These are phyloP conservation scores for Paracorniculantispora psalliotae DNA, from an alignment of 2,329 filamentous ascomycete genomes.

Conservation along the genomic window DNA sequence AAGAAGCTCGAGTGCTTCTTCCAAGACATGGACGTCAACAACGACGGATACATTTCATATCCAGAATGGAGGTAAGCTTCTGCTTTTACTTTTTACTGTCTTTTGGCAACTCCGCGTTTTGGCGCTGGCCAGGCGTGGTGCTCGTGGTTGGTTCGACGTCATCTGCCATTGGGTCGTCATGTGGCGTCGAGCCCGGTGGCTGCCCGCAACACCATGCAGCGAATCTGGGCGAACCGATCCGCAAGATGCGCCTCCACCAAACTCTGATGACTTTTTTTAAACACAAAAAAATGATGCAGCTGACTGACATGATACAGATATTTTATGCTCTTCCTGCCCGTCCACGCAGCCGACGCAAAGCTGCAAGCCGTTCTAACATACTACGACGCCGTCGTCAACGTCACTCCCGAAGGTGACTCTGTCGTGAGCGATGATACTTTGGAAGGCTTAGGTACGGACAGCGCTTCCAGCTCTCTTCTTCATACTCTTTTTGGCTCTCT, in stretches of 20 bases:
- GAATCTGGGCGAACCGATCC: background rate
- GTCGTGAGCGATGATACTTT: constrained; percentile 85
- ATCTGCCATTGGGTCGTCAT: constrained; percentile 23
- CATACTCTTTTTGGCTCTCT: constrained; percentile 72
- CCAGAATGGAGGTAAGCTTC: constrained; percentile 89
- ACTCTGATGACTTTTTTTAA: background rate
- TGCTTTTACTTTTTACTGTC: constrained; percentile 14
- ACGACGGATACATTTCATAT: constrained; percentile 83
- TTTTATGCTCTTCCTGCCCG: constrained; percentile 85
- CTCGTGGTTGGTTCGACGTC: constrained; percentile 14
- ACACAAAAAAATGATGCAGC: background rate
- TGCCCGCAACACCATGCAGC: background rate
- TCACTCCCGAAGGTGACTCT: constrained; percentile 93
- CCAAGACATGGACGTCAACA: constrained; percentile 79
- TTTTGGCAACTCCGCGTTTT: background rate
- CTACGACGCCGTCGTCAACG: constrained; percentile 81
- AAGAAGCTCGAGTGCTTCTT: constrained; percentile 83
- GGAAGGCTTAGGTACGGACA: constrained; percentile 86
- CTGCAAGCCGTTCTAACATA: constrained; percentile 83
- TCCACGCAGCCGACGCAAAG: constrained; percentile 57
- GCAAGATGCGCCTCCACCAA: background rate
- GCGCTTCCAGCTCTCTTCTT: constrained; percentile 54
- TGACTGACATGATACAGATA: constrained; percentile 50
- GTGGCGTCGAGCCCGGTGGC: constrained; percentile 15
- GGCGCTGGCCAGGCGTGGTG: background rate